Percentiles rank a stretch among this genome's conserved stretches.
These are phyloP conservation scores for Parathielavia appendiculata DNA, from an alignment of 495 filamentous ascomycete species.

Conservation along the genomic window DNA sequence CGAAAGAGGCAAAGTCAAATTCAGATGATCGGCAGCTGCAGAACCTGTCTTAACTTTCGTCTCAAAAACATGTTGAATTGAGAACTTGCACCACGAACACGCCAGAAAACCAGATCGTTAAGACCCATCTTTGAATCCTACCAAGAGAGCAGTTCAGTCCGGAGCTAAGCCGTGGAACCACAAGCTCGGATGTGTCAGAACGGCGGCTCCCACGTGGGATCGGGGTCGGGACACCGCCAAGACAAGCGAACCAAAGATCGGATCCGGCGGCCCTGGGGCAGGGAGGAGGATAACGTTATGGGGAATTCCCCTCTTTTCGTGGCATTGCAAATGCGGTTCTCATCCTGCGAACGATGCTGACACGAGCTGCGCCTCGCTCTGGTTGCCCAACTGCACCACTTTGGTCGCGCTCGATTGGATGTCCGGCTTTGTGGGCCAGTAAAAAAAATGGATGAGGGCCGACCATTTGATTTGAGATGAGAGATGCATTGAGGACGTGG, in stretches of 20 bases:
- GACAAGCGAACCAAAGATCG: not conserved
- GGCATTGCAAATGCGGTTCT: not conserved
- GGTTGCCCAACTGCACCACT: not conserved
- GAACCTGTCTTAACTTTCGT: too few species aligned
- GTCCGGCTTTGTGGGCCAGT: too few species aligned
- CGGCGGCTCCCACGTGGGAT: too few species aligned
- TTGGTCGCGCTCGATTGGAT: not conserved
- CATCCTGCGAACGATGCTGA: not conserved
- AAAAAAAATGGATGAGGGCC: not conserved
- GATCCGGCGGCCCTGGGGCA: not conserved
- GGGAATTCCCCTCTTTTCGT: not conserved
- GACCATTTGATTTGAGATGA: not conserved
- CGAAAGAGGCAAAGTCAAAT: too few species aligned
- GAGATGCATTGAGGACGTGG: slow-evolving; percentile 6
- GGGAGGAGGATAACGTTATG: not conserved
- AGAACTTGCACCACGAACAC: too few species aligned
- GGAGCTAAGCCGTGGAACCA: too few species aligned
- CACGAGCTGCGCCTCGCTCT: not conserved
- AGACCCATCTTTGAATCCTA: too few species aligned
- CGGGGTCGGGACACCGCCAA: not conserved
- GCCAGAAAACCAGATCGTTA: too few species aligned
- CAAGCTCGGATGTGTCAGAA: too few species aligned
- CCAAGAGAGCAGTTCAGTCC: too few species aligned
- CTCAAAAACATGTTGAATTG: too few species aligned
- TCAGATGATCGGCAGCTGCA: too few species aligned